Conservation (phyloP, 176 grass and related monocot genomes). For the Stipa capillata region DNA sequence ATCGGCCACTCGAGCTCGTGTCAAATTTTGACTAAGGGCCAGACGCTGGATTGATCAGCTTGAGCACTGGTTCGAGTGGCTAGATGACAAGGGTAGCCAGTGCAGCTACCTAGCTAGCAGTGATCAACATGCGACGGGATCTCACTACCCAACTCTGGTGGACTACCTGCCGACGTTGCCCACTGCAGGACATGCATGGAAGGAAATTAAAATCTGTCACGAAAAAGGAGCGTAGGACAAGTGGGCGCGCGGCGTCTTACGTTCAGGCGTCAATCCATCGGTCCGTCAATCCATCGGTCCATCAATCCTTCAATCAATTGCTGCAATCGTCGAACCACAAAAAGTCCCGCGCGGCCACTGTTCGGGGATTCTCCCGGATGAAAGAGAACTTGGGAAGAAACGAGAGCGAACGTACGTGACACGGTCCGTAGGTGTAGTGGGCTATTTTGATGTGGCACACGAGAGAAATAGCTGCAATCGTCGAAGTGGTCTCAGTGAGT, state of each 20-base stretch:
- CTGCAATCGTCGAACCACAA: conserved; percentile 7
- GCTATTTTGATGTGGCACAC: background rate
- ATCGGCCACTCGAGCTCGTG: background rate
- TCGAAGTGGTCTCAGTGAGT: background rate
- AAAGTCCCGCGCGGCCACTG: background rate
- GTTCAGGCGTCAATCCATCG: background rate
- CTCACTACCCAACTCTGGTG: background rate
- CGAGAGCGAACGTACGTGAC: too few species aligned
- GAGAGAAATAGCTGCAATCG: background rate
- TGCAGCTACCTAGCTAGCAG: background rate
- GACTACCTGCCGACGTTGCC: background rate
- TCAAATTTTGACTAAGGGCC: background rate
- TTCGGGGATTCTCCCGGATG: background rate
- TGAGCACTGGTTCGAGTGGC: background rate
- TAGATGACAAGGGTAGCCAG: background rate
- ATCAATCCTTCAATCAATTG: too few species aligned
- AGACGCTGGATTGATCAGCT: background rate
- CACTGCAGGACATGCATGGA: background rate
- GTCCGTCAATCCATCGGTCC: background rate
- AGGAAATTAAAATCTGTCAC: background rate
- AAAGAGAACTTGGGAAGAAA: background rate
- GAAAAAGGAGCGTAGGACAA: background rate
- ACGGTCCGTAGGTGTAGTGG: too few species aligned
- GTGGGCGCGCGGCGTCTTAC: background rate
- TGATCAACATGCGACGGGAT: background rate